Base-by-base conservation (phyloP, 2,329 filamentous ascomycete genomes). In the Trichoderma sp. region DNA sequence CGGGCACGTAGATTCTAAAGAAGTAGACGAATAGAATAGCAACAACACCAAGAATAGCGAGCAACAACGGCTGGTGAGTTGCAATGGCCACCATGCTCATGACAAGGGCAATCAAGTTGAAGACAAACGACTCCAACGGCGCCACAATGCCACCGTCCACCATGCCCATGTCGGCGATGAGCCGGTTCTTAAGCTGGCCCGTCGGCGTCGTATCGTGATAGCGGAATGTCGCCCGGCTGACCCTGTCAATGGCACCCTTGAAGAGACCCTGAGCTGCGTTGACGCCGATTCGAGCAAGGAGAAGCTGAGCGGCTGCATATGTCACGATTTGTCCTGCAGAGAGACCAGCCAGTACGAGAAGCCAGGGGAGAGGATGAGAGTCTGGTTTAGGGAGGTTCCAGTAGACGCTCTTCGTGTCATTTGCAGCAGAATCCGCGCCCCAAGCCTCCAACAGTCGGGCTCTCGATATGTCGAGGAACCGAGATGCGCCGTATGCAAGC, bases 121-220 rank as follows among this genome's bases (percentile, higher is more conserved):
- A 93, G 1, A 90, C 90, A 12, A 95, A 92, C 0, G 86, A 81
- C 73, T 93, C 90, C 63, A 97, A 89, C 14, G 93, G 90, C 11
- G 85, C 83, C 62, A 93, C 92, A 76, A 97, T 92, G n/a, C 92
- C 91, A 1, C 94, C 94, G 77, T 98, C 95, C 0, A 97, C 88
- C 64, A 93, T 95, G 32, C 92, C 93, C 82, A 97, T 96, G 77
- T 98, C 94, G 1, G 93, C 93, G 0, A 94, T 97, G 73, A 98
- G 86, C 8, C 95, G 89, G 79, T 98, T 98, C 93, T 97, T 97
- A 73, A 98, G 84, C 61, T 95, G 89, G 0, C 95, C 95, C 0
- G 97, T 91, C 0, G 95, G 95, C 0, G 95, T 97, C 4, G 93
- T 90, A 78, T 98, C 95, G 82, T 97, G 96, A 80, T 95, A 98